phyloP scores from a whole-genome alignment of 2,329 filamentous ascomycete species.

The Aspergillus sp. region DNA sequence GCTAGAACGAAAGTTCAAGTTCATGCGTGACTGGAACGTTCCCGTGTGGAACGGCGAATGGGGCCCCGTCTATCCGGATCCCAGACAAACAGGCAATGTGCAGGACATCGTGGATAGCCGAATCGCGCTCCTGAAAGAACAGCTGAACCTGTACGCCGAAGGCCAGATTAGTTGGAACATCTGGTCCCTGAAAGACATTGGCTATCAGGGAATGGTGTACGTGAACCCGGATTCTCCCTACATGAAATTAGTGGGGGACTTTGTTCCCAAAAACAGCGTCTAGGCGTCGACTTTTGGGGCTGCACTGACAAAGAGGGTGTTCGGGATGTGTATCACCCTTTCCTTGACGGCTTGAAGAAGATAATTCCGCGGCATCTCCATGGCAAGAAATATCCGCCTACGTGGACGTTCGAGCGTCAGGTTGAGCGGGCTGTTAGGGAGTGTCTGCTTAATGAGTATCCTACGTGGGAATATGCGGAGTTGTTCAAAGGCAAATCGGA shows the following conservation, averaged over 20 bases:
- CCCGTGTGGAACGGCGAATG: constrained; percentile 54
- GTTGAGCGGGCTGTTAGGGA: constrained; percentile 45
- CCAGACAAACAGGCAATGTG: too few species aligned
- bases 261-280: constrained; percentile 15
- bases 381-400: background rate
- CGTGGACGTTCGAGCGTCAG: constrained; percentile 29
- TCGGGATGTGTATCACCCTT: background rate
- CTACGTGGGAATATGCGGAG: constrained; percentile 54
- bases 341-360: background rate
- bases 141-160: constrained; percentile 51
- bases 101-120: too few species aligned
- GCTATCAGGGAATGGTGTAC: constrained; percentile 54
- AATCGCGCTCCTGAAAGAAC: constrained; percentile 37
- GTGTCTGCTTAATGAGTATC: constrained; percentile 47
- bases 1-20: background rate
- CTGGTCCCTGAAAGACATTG: constrained; percentile 58
- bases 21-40: constrained; percentile 24
- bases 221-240: constrained; percentile 36
- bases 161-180: constrained; percentile 55
- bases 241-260: constrained; percentile 38
- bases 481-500: constrained; percentile 54
- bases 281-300: constrained; percentile 19
- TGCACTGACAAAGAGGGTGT: background rate
- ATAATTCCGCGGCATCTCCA: background rate
- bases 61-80: constrained; percentile 34